Evolutionary conservation across 2,329 filamentous ascomycete genomes (phyloP), one percentile per base, ranked within the genome.

Genomic region (Aspergillus sp.): DNA sequence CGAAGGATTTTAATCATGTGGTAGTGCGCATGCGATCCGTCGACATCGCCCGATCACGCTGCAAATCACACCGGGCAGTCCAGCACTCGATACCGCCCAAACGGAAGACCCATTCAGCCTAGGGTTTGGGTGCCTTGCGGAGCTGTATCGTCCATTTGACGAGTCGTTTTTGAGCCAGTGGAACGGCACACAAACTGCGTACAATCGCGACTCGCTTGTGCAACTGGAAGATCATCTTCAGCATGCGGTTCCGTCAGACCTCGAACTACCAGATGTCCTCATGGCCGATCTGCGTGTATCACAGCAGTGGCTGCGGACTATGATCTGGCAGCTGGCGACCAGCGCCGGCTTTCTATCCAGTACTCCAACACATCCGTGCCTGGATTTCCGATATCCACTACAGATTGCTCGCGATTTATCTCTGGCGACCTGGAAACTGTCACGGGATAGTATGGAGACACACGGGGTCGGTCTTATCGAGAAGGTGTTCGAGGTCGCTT

Each of bases 401-500:
- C 80, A 84, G 47, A 79, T 88, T 56, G 78, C 85, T 0, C 76
- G 80, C 43, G 85, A 89, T 52, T 59, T 89, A 22, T 73, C 80
- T 19, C 79, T 80, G 13, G 83, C 90, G 71, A 85, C 87, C 3
- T 83, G 84, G 14, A 83, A 87, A 49, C 87, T 94, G 63, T 86
- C 87, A 0, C 83, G 83, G 33, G 80, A 86, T 58, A 84, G 85
- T 41, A 86, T 90, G 76, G 89, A 93, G 57, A 76, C 92, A 3
- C 79, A 92, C 58, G 87, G 86, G 16, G 81, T 89, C 36, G 87
- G 87, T 22, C 69, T 95, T 64, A 84, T 94, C 54, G 89, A 92
- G 65, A 93, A 93, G 66, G 74, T 95, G 11, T 82, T 94, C 61
- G 87, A 92, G 59, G 82, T 92, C 33, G 84, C 88, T 11, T 87